These are phyloP conservation scores for Fistulinella prunicolor DNA, from an alignment of 768 basidiomycete genomes.

Conservation along the genomic window DNA sequence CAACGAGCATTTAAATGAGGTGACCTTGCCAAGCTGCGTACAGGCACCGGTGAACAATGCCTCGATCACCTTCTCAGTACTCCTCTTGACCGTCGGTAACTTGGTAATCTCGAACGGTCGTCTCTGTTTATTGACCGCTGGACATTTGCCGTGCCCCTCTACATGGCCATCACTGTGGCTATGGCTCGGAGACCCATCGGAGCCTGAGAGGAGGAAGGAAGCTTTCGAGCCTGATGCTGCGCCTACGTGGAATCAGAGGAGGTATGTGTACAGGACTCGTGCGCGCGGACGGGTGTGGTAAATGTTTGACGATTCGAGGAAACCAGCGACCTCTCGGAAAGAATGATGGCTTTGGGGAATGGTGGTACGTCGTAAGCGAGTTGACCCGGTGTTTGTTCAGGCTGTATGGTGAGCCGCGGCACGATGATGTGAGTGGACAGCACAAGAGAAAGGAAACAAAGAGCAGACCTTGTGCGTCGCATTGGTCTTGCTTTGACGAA, in stretches of 20 bases:
- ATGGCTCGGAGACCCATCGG: not conserved
- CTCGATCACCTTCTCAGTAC: constrained; percentile 76
- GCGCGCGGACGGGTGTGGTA: constrained; percentile 50
- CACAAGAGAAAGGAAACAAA: not conserved
- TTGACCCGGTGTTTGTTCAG: constrained; percentile 56
- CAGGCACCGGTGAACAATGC: constrained; percentile 70
- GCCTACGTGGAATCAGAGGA: constrained; percentile 31
- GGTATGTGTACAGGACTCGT: constrained; percentile 41
- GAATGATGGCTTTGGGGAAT: constrained; percentile 68
- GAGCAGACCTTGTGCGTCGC: constrained; percentile 63
- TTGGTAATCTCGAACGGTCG: constrained; percentile 31
- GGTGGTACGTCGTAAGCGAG: constrained; percentile 59
- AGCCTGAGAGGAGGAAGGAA: constrained; percentile 19
- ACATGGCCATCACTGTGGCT: not conserved
- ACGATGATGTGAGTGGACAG: not conserved
- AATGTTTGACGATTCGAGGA: constrained; percentile 53
- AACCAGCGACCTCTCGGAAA: constrained; percentile 61
- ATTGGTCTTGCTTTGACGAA: constrained; percentile 75
- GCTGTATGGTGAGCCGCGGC: constrained; percentile 63
- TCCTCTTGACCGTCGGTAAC: constrained; percentile 50
- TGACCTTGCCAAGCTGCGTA: constrained; percentile 28
- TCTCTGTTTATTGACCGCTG: constrained; percentile 19
- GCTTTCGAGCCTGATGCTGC: constrained; percentile 13
- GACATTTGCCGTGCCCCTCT: not conserved
- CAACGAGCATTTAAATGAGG: constrained; percentile 39